phyloP scores from a whole-genome alignment of 768 basidiomycete species.

The Boletus edulis region DNA sequence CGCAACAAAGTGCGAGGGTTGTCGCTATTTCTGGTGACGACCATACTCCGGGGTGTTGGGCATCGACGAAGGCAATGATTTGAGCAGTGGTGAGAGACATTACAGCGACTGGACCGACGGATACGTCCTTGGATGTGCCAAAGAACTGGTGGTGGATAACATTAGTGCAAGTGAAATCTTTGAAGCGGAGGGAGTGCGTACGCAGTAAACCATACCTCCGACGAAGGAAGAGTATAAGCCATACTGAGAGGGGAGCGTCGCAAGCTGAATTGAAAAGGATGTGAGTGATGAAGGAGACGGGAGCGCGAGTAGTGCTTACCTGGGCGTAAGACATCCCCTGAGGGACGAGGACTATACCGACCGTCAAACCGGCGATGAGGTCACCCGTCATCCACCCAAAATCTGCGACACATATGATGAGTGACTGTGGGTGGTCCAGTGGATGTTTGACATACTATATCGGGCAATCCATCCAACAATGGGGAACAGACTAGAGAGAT shows the following conservation, averaged over 20 bases:
- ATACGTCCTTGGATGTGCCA: slow-evolving; percentile 97
- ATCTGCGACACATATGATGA: slow-evolving; percentile 39
- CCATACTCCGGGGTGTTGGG: slow-evolving; percentile 56
- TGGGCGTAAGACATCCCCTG: slow-evolving; percentile 90
- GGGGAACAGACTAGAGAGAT: slow-evolving; percentile 77
- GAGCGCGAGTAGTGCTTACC: slow-evolving; percentile 34
- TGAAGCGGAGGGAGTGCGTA: slow-evolving; percentile 34
- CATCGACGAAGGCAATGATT: slow-evolving; percentile 68
- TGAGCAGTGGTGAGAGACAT: slow-evolving; percentile 90
- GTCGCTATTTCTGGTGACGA: slow-evolving; percentile 75
- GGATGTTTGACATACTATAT: slow-evolving; percentile 57
- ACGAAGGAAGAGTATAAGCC: slow-evolving; percentile 95
- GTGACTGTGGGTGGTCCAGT: not conserved
- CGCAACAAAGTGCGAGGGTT: slow-evolving; percentile 79
- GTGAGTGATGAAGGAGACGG: not conserved
- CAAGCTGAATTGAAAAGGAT: slow-evolving; percentile 50
- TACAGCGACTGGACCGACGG: slow-evolving; percentile 98
- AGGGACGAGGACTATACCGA: slow-evolving; percentile 93
- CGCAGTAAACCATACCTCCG: slow-evolving; percentile 81
- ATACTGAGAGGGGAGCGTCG: slow-evolving; percentile 81
- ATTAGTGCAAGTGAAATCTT: not conserved
- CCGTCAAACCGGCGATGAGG: slow-evolving; percentile 86
- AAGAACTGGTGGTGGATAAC: slow-evolving; percentile 60
- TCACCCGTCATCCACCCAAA: slow-evolving; percentile 83
- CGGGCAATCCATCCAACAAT: slow-evolving; percentile 82